These are phyloP conservation scores for Globisporangium camurandrum DNA, from an alignment of 352 stramenopile genomes.

Conservation along the genomic window DNA sequence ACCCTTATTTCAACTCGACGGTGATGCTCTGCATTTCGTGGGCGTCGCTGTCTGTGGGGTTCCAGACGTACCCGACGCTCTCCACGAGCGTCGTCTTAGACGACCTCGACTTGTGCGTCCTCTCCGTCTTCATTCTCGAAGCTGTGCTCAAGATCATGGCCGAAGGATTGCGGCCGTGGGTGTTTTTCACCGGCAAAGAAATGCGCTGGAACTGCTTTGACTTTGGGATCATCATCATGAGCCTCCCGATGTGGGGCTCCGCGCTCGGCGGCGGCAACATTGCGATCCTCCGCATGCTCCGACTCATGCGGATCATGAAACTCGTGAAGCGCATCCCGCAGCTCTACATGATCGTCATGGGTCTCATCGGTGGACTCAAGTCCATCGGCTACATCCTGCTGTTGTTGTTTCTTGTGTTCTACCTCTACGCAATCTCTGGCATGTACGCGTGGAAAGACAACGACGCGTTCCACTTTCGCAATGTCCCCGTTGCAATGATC, in stretches of 20 bases:
- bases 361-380: slow-evolving; percentile 79
- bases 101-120: slow-evolving; percentile 53
- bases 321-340: slow-evolving; percentile 85
- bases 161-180: slow-evolving; percentile 62
- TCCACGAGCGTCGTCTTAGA: slow-evolving; percentile 36
- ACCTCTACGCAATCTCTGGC: slow-evolving; percentile 86
- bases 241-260: slow-evolving; percentile 57
- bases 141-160: slow-evolving; percentile 69
- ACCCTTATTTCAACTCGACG: slow-evolving; percentile 51
- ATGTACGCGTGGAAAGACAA: slow-evolving; percentile 88
- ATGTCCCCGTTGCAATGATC: slow-evolving; percentile 68
- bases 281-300: slow-evolving; percentile 76
- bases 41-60: slow-evolving; percentile 69
- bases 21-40: slow-evolving; percentile 77
- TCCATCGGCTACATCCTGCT: slow-evolving; percentile 89
- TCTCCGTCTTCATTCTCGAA: slow-evolving; percentile 74
- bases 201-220: slow-evolving; percentile 84
- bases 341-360: slow-evolving; percentile 90
- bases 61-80: slow-evolving; percentile 68
- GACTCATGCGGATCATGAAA: slow-evolving; percentile 87
- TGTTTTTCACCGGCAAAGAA: slow-evolving; percentile 65
- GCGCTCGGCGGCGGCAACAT: slow-evolving; percentile 65
- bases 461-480: slow-evolving; percentile 81
- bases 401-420: slow-evolving; percentile 83
- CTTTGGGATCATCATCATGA: slow-evolving; percentile 80